Conservation (phyloP, 2,329 filamentous ascomycete species). For the Beauveria brongniartii region DNA sequence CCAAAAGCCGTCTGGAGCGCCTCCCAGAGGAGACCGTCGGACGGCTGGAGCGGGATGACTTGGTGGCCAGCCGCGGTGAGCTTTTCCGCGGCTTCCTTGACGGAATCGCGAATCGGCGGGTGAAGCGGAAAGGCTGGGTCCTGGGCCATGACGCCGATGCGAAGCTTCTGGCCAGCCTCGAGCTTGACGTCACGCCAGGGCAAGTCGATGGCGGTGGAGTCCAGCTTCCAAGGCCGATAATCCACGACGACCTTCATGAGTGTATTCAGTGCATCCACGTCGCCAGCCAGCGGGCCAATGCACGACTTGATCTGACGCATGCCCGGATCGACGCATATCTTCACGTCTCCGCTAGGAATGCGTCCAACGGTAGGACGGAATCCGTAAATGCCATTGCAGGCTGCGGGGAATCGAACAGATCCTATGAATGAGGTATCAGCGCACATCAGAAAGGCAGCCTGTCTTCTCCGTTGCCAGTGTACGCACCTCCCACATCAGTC, state of each 20-base stretch:
- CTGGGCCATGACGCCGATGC: constrained; percentile 40
- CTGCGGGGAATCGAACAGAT: constrained; percentile 42
- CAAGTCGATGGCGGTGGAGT: constrained; percentile 30
- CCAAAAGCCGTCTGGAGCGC: not conserved
- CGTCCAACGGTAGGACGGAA: constrained; percentile 48
- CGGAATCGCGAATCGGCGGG: constrained; percentile 38
- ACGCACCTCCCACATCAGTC: constrained; percentile 41
- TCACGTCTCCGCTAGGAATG: constrained; percentile 33
- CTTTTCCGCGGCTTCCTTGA: constrained; percentile 30
- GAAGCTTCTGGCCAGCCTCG: constrained; percentile 21
- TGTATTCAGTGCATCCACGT: constrained; percentile 29
- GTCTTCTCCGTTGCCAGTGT: not conserved
- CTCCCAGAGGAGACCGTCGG: constrained; percentile 16
- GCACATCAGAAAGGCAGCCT: too few relatives aligned
- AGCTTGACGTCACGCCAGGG: constrained; percentile 35
- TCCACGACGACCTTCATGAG: constrained; percentile 33
- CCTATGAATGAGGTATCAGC: constrained; percentile 24
- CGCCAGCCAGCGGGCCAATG: constrained; percentile 35
- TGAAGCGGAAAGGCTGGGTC: constrained; percentile 41
- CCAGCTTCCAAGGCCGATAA: constrained; percentile 35
- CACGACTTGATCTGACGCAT: constrained; percentile 26
- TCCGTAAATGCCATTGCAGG: constrained; percentile 48
- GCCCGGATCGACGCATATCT: not conserved
- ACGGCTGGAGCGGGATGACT: constrained; percentile 27
- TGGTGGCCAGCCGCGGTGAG: constrained; percentile 37